Conservation (phyloP, 1,284 basidiomycete species). For the Cryptococcus sp. region DNA sequence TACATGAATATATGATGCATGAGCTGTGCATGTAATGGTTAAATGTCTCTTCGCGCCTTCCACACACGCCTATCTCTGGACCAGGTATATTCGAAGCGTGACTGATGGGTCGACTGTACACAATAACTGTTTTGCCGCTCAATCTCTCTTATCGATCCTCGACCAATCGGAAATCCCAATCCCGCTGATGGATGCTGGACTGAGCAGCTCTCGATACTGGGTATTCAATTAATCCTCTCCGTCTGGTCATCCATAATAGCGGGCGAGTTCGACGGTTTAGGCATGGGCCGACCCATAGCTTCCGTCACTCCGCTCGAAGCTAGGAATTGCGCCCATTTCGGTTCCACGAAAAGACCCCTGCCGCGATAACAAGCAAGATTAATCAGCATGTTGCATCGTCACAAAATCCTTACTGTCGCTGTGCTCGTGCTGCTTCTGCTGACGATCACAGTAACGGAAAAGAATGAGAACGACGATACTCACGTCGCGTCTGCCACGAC, state of each 20-base stretch:
- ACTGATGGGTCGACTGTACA: no score
- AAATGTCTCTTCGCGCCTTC: no score
- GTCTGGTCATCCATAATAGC: slow-evolving; percentile 24
- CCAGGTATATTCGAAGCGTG: no score
- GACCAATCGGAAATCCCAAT: no score
- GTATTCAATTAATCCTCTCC: slow-evolving; percentile 24
- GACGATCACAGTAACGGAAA: neutral
- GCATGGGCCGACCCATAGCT: slow-evolving; percentile 43
- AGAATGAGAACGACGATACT: slow-evolving; percentile 17
- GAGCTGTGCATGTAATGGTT: neutral
- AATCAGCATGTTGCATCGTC: neutral
- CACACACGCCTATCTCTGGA: no score
- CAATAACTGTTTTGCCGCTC: no score
- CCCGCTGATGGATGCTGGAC: no score
- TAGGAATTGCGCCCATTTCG: slow-evolving; percentile 74
- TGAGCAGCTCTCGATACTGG: no score
- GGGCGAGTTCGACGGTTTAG: slow-evolving; percentile 20
- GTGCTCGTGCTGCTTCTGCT: no score
- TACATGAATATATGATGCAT: neutral
- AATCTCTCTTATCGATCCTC: no score
- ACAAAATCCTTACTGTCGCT: neutral
- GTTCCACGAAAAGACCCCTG: slow-evolving; percentile 78
- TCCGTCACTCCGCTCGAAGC: slow-evolving; percentile 55
- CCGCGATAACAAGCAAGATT: neutral
- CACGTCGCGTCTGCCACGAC: slow-evolving; percentile 79